Conservation (phyloP, 2,329 filamentous ascomycete genomes). For the Lachnellula occidentalis region DNA sequence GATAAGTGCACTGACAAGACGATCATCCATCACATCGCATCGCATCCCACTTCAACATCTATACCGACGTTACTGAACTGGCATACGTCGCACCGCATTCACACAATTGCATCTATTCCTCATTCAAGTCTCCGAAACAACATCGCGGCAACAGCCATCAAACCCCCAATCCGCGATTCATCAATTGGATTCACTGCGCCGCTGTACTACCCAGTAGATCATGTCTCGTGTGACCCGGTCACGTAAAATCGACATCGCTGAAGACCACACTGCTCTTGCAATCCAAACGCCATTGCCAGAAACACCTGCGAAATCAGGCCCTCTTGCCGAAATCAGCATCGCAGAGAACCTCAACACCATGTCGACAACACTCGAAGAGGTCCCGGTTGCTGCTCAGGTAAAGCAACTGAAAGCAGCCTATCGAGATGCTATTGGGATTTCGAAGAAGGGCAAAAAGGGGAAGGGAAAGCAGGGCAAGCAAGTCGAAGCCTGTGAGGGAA, state of each 20-base stretch:
- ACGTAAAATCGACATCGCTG: slow-evolving; percentile 25
- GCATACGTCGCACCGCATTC: neutral
- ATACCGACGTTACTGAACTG: slow-evolving; percentile 3
- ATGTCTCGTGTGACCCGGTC: slow-evolving; percentile 31
- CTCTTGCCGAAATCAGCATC: slow-evolving; percentile 18
- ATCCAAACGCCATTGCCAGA: slow-evolving; percentile 16
- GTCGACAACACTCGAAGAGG: slow-evolving; percentile 15
- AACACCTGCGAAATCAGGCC: slow-evolving; percentile 11
- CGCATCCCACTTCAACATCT: slow-evolving; percentile 14
- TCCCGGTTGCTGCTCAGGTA: slow-evolving; percentile 22
- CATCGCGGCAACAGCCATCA: slow-evolving; percentile 1
- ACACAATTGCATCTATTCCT: neutral
- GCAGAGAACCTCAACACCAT: slow-evolving; percentile 16
- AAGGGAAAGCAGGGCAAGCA: slow-evolving; percentile 21
- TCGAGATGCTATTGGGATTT: slow-evolving; percentile 26
- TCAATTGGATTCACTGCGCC: neutral
- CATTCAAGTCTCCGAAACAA: slow-evolving; percentile 2
- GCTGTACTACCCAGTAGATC: neutral
- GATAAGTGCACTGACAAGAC: slow-evolving; percentile 24
- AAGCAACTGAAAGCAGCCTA: slow-evolving; percentile 31
- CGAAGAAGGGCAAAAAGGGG: slow-evolving; percentile 24
- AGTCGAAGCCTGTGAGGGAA: slow-evolving; percentile 12
- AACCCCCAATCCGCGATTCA: neutral
- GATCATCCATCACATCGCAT: neutral
- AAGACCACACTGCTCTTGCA: slow-evolving; percentile 25